Base-by-base conservation (phyloP, 352 stramenopile species). In the Globisporangium polare region DNA sequence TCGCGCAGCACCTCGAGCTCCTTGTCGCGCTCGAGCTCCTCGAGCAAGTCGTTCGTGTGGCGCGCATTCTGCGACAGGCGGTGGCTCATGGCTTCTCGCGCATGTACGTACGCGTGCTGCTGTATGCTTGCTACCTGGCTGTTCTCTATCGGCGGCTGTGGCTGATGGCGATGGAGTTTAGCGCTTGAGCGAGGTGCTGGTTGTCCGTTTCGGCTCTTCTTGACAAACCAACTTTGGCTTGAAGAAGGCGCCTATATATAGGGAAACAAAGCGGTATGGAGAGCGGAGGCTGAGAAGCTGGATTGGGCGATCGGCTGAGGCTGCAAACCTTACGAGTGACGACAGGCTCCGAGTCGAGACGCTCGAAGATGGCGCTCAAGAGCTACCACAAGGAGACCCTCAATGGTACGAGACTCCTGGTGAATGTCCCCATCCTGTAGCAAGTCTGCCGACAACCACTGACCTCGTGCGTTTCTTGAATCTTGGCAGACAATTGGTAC, bases 11-110 rank as follows among this genome's bases (percentile, higher is more conserved):
- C 74, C 62, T 96, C 88, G 10, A 95, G 67, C 46, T 95, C 85
- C 66, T 96, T 94, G 65, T 92, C 79, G 24, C 86, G 81, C 69
- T 94, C 84, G 7, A 96, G 78, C 51, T 96, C 88, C 62, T 93
- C 68, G 27, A 96, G 71, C 41, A 92, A 62, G 37, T 94, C 87
- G 26, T 84, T 87, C 12, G 85, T 94, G 53, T 94, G 78, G 2
- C 85, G 75, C 24, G 85, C 85, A 74, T 88, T 92, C 37, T 92
- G 83, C 41, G 83, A 92, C 24, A 94, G 67, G 24, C 83, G 85
- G 66, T 94, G 83, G 69, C 81, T 92, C 85, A 94, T 94, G 37
- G 50, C 3, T 43, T 43, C 50, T 29, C 24, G n/a, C 18, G 18
- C 50, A 56, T 56, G 29, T 20, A 27, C n/a, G n/a, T 29, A 7